phyloP scores from a whole-genome alignment of 2,329 filamentous ascomycete species.

The Pseudocercospora ulei region DNA sequence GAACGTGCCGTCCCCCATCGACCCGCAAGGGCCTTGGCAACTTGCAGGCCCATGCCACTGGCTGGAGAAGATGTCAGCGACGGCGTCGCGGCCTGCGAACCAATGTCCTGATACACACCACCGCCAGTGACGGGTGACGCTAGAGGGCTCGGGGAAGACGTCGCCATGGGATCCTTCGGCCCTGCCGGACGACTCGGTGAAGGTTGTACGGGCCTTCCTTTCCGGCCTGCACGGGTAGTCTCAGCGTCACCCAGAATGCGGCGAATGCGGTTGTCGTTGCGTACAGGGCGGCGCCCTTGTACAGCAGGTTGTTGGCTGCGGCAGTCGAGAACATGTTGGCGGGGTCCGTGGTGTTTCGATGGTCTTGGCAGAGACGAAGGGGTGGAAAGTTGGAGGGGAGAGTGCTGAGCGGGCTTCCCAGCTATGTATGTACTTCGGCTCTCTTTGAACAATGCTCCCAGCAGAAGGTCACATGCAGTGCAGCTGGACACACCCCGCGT shows the following conservation, averaged over 20 bases:
- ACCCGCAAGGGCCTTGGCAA: constrained; percentile 35
- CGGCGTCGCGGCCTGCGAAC: neutral
- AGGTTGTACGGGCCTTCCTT: constrained; percentile 32
- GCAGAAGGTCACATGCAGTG: constrained; percentile 7
- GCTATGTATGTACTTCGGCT: constrained; percentile 9
- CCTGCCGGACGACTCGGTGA: constrained; percentile 27
- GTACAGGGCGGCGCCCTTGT: constrained; percentile 29
- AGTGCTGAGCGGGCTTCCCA: constrained; percentile 6
- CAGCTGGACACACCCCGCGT: constrained; percentile 4
- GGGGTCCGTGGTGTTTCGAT: constrained; percentile 1
- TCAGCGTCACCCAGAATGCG: constrained; percentile 29
- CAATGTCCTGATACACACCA: constrained; percentile 18
- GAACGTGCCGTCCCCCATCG: constrained; percentile 36
- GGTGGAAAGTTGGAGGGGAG: constrained; percentile 12
- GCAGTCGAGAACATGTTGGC: constrained; percentile 26
- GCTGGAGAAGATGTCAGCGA: constrained; percentile 18
- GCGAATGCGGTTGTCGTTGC: constrained; percentile 29
- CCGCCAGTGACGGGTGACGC: constrained; percentile 16
- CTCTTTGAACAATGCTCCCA: constrained; percentile 8
- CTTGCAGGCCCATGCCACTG: constrained; percentile 39
- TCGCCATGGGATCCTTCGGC: constrained; percentile 28
- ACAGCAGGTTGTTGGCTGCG: constrained; percentile 23
- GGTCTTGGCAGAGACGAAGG: constrained; percentile 13
- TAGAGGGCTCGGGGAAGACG: constrained; percentile 29
- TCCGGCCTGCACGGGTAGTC: constrained; percentile 29